These are phyloP conservation scores for Polygonum aviculare DNA, from an alignment of 148 eudicot species.

Conservation along the genomic window DNA sequence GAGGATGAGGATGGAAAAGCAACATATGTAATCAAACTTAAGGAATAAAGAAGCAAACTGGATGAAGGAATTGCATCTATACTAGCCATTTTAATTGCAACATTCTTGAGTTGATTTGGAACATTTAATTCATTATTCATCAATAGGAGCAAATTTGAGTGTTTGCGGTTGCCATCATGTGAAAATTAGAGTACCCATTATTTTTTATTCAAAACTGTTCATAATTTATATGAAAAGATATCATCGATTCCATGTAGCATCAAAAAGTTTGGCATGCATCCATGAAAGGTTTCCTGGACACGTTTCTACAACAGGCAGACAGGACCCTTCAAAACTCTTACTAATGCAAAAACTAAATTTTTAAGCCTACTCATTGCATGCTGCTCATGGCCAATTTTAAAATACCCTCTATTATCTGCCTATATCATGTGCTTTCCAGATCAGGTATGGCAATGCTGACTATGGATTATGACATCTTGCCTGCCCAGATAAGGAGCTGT, in stretches of 20 bases:
- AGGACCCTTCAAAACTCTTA: neutral
- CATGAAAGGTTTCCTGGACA: neutral
- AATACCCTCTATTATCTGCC: neutral
- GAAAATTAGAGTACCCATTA: neutral
- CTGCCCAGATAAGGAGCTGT: neutral
- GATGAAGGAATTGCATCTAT: neutral
- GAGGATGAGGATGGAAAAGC: neutral
- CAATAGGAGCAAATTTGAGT: neutral
- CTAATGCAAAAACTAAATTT: neutral
- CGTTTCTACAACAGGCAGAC: neutral
- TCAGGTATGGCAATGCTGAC: neutral
- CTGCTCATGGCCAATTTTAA: neutral
- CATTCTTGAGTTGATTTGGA: neutral
- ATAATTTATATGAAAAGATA: neutral
- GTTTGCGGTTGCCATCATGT: neutral
- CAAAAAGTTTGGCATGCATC: neutral
- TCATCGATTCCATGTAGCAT: neutral
- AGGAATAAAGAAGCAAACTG: neutral
- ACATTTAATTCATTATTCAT: neutral
- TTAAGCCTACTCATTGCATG: neutral
- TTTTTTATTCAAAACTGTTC: neutral
- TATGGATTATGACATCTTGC: neutral
- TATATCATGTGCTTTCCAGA: neutral
- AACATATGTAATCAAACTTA: neutral
- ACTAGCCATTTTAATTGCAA: neutral